Conservation (phyloP, 805 yeast genomes). For the Starmerella asiatica region DNA sequence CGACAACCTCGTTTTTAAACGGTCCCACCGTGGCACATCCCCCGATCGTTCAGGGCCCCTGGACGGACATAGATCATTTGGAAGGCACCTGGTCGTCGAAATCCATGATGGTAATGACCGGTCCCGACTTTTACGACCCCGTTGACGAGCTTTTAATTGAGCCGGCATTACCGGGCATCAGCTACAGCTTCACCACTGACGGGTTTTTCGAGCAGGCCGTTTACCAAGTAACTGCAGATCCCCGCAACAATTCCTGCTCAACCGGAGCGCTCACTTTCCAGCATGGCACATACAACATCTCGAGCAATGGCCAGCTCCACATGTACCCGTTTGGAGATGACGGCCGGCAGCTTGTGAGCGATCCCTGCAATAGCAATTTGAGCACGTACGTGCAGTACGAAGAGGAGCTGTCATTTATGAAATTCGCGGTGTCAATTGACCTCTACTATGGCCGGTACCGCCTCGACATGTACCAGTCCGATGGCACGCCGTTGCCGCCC, state of each 20-base stretch:
- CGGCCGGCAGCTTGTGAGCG: constrained; percentile 80
- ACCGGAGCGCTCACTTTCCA: constrained; percentile 70
- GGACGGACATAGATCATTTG: constrained; percentile 26
- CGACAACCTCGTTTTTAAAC: constrained; percentile 8
- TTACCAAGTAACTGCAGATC: constrained; percentile 44
- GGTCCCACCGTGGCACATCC: constrained; percentile 13
- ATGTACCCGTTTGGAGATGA: constrained; percentile 71
- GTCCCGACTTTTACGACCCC: constrained; percentile 88
- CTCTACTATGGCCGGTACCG: constrained; percentile 72
- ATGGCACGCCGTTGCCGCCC: constrained; percentile 71
- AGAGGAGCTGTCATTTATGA: constrained; percentile 47
- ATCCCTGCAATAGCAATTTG: constrained; percentile 56
- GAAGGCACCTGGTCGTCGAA: constrained; percentile 95
- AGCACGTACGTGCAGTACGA: constrained; percentile 51
- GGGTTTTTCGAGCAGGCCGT: constrained; percentile 84
- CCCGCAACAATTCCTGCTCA: constrained; percentile 59
- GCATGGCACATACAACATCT: constrained; percentile 67
- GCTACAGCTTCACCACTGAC: constrained; percentile 84
- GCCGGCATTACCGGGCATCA: constrained; percentile 90
- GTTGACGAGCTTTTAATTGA: constrained; percentile 87
- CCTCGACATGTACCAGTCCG: constrained; percentile 56
- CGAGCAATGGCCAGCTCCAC: constrained; percentile 49
- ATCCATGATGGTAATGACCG: constrained; percentile 88
- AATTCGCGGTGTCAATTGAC: constrained; percentile 51
- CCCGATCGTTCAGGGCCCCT: constrained; percentile 19